These are phyloP conservation scores for Cystofilobasidium ferigula DNA, from an alignment of 768 basidiomycete genomes.

Conservation along the genomic window DNA sequence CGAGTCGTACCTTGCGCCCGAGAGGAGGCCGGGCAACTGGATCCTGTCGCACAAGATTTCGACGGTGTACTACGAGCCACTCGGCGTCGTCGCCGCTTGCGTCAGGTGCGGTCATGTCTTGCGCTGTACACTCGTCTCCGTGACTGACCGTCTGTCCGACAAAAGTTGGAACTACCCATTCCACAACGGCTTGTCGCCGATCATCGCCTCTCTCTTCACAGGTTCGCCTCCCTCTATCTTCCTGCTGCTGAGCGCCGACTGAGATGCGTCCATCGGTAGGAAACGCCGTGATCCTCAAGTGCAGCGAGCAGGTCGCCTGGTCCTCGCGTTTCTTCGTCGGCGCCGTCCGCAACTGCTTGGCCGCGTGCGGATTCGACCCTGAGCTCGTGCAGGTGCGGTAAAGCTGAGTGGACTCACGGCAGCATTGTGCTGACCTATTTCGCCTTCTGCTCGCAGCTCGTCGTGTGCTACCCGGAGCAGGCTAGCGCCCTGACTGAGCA, in stretches of 20 bases:
- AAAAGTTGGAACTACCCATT: conserved; percentile 63
- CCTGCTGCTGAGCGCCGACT: background rate
- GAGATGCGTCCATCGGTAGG: background rate
- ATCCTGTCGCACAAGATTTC: conserved; percentile 59
- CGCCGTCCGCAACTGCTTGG: conserved; percentile 64
- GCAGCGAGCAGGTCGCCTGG: conserved; percentile 61
- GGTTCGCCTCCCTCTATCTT: conserved; percentile 34
- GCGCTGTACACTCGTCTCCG: too few species aligned
- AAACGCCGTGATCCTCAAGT: conserved; percentile 24
- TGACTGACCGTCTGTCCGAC: background rate
- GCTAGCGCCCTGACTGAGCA: conserved; percentile 65
- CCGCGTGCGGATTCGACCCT: conserved; percentile 65
- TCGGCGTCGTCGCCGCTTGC: conserved; percentile 82
- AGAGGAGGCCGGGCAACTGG: conserved; percentile 50
- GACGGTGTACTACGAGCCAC: conserved; percentile 60
- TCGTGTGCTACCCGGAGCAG: conserved; percentile 78
- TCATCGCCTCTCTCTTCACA: conserved; percentile 77
- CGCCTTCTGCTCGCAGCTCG: conserved; percentile 44
- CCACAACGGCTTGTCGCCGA: conserved; percentile 89
- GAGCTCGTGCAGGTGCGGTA: conserved; percentile 68
- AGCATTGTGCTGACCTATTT: background rate
- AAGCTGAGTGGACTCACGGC: background rate
- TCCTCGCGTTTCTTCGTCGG: conserved; percentile 62
- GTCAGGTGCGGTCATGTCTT: conserved; percentile 58
- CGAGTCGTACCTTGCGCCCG: conserved; percentile 61